These are phyloP conservation scores for Pichia terricola DNA, from an alignment of 1,139 yeast genomes.

Conservation along the genomic window DNA sequence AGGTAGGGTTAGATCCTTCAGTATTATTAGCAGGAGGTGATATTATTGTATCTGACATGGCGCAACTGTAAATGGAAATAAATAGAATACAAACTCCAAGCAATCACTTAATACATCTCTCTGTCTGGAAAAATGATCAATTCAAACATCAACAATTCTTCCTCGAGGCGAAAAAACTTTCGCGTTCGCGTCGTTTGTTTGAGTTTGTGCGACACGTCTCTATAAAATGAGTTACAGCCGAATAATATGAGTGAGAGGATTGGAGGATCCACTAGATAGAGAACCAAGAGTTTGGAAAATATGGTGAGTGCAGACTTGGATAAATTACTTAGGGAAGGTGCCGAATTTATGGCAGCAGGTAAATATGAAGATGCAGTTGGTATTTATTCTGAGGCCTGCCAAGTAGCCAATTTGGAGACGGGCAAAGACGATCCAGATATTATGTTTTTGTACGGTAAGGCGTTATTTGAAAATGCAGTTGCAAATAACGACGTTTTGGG, in stretches of 20 bases:
- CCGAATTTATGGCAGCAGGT: slow-evolving; percentile 50
- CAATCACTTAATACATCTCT: too few species aligned
- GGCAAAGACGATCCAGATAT: slow-evolving; percentile 65
- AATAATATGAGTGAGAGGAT: too few species aligned
- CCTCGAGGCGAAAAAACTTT: too few species aligned
- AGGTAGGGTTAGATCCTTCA: not conserved
- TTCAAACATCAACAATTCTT: too few species aligned
- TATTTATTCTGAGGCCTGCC: slow-evolving; percentile 70
- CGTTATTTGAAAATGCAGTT: slow-evolving; percentile 72
- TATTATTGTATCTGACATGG: not conserved
- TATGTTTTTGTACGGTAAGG: slow-evolving; percentile 67
- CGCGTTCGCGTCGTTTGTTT: too few species aligned
- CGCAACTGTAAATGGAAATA: not conserved
- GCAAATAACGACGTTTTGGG: slow-evolving; percentile 76
- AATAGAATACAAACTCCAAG: too few species aligned
- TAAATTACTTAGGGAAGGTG: slow-evolving; percentile 40
- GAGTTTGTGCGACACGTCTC: too few species aligned
- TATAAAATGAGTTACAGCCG: too few species aligned
- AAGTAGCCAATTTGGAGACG: slow-evolving; percentile 36
- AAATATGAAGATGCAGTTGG: slow-evolving; percentile 64
- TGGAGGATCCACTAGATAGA: too few species aligned
- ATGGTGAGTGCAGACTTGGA: not conserved
- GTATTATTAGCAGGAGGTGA: not conserved
- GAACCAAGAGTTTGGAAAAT: too few species aligned
- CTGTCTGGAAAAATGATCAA: too few species aligned